phyloP scores from a whole-genome alignment of 495 filamentous ascomycete species.

The Letharia columbiana region DNA sequence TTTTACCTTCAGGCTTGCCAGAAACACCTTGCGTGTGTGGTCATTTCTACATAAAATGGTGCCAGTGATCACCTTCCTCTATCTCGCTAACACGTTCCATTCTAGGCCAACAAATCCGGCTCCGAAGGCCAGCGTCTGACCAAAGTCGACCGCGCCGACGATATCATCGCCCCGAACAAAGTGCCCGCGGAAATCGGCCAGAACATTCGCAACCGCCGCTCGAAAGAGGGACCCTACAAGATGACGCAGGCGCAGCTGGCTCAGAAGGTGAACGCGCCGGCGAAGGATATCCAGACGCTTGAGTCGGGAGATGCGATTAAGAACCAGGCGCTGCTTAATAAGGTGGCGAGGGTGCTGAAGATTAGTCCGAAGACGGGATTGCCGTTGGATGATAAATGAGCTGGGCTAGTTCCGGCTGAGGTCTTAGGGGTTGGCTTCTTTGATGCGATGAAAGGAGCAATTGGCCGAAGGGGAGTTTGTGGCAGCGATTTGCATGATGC shows the following conservation, averaged over 20 bases:
- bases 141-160: constrained; percentile 96
- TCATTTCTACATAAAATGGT: neutral
- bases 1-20: neutral
- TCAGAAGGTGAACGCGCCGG: constrained; percentile 66
- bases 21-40: neutral
- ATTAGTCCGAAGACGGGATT: constrained; percentile 27
- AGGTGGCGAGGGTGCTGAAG: constrained; percentile 26
- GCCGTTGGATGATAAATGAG: constrained; percentile 25
- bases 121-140: constrained; percentile 91
- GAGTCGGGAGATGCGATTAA: constrained; percentile 26
- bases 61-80: neutral
- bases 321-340: constrained; percentile 26
- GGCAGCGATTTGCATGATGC: constrained; percentile 9
- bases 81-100: neutral
- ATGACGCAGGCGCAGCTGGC: constrained; percentile 97
- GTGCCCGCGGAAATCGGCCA: constrained; percentile 71
- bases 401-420: neutral
- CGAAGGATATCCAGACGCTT: constrained; percentile 27
- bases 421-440: neutral
- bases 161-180: constrained; percentile 93
- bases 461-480: neutral
- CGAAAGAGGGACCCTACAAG: constrained; percentile 59
- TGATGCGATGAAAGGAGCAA: constrained; percentile 1
- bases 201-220: constrained; percentile 66
- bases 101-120: constrained; percentile 47